phyloP scores from a whole-genome alignment of 805 yeast genomes.

The Sungouiozyma intestinalis region DNA sequence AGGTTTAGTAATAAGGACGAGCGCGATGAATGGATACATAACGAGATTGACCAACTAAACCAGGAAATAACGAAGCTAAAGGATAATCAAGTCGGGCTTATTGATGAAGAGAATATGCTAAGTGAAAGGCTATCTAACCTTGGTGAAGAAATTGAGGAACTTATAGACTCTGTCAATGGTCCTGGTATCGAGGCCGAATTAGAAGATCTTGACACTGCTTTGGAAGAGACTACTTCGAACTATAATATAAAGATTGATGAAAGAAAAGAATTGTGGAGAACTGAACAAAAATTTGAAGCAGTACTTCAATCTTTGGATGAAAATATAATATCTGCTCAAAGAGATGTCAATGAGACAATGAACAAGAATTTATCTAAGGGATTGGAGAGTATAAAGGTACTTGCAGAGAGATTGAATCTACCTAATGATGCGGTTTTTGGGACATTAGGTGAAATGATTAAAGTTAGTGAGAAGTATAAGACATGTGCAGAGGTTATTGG shows the following conservation, averaged over 20 bases:
- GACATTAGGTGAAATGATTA: conserved; percentile 72
- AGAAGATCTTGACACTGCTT: conserved; percentile 22
- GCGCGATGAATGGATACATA: conserved; percentile 56
- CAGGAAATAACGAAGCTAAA: conserved; percentile 6
- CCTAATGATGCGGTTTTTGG: conserved; percentile 58
- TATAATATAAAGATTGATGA: conserved; percentile 46
- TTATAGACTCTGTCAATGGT: conserved; percentile 32
- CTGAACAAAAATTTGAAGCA: conserved; percentile 56
- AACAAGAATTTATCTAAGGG: conserved; percentile 63
- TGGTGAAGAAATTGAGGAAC: conserved; percentile 24
- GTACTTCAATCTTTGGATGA: conserved; percentile 43
- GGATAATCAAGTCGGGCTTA: conserved; percentile 3
- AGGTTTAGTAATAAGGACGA: conserved; percentile 46
- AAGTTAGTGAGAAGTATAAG: conserved; percentile 71
- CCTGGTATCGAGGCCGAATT: conserved; percentile 26
- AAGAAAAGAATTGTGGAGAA: conserved; percentile 69
- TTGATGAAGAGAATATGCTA: conserved; percentile 6
- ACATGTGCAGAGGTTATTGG: conserved; percentile 85
- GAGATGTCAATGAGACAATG: conserved; percentile 61
- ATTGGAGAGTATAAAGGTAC: conserved; percentile 53
- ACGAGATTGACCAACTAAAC: conserved; percentile 34
- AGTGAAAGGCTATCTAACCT: conserved; percentile 15
- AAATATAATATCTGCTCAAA: conserved; percentile 47
- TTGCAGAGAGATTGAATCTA: conserved; percentile 49
- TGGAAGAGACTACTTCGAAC: conserved; percentile 29